phyloP scores from a whole-genome alignment of 192 early-diverging fungal genomes.

The Martensiomyces pterosporus region DNA sequence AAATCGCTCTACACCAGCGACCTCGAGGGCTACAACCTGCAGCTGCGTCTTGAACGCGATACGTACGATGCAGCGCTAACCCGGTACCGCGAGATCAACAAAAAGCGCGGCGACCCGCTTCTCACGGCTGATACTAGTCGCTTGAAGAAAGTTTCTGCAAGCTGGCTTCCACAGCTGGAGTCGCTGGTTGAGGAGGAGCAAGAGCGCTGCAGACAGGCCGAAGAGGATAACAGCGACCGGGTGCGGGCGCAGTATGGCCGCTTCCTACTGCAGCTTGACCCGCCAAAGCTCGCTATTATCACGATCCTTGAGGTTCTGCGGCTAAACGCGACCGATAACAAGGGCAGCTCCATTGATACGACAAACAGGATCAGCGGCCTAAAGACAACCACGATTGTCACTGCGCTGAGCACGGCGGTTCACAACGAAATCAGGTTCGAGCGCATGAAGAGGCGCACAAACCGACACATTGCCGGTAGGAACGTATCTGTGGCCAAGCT shows the following conservation, averaged over 20 bases:
- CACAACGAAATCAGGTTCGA: constrained; percentile 81
- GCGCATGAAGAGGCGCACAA: constrained; percentile 66
- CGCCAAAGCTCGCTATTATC: constrained; percentile 76
- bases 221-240: constrained; percentile 16
- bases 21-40: constrained; percentile 63
- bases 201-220: constrained; percentile 34
- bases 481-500: constrained; percentile 62
- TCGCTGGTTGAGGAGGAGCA: constrained; percentile 69
- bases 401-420: constrained; percentile 65
- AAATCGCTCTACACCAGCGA: constrained; percentile 52
- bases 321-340: constrained; percentile 47
- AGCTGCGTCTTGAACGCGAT: constrained; percentile 77
- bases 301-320: constrained; percentile 79
- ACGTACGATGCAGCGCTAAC: constrained; percentile 73
- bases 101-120: constrained; percentile 55
- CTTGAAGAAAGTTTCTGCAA: constrained; percentile 59
- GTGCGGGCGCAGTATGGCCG: constrained; percentile 25
- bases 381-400: constrained; percentile 48
- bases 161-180: constrained; percentile 72
- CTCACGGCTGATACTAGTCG: constrained; percentile 51
- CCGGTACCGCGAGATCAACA: constrained; percentile 53
- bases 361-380: constrained; percentile 57
- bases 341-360: constrained; percentile 13
- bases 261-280: constrained; percentile 39
- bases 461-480: constrained; percentile 53